Conservation (phyloP, 257 asterid species). For the Asclepias syriaca region DNA sequence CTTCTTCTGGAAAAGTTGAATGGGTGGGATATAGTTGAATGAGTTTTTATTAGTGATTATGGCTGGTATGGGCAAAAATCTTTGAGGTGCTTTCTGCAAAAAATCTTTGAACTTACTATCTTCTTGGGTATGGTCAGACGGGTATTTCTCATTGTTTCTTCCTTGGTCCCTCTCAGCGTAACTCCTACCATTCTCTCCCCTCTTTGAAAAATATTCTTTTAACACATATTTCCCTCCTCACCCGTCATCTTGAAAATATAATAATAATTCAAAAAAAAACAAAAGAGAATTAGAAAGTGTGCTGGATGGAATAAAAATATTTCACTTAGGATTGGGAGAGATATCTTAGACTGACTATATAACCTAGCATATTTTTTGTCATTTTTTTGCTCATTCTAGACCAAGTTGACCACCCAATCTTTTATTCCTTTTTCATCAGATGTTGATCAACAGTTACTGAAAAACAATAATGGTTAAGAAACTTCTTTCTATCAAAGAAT, state of each 20-base stretch:
- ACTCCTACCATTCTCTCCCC: not conserved
- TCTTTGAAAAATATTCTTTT: not conserved
- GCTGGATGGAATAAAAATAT: not conserved
- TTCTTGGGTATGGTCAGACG: not conserved
- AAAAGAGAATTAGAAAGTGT: not conserved
- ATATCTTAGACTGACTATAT: not conserved
- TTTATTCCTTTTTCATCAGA: not conserved
- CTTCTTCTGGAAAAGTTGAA: not conserved
- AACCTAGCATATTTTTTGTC: not conserved
- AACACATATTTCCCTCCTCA: not conserved
- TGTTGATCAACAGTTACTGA: not conserved
- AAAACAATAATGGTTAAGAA: not conserved
- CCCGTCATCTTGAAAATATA: not conserved
- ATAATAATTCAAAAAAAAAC: not conserved
- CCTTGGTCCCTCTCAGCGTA: too few relatives aligned
- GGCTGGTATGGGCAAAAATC: not conserved
- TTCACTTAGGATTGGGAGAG: not conserved
- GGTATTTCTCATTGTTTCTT: not conserved
- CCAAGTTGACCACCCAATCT: not conserved
- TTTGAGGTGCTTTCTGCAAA: not conserved
- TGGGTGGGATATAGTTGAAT: not conserved
- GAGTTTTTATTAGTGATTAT: not conserved
- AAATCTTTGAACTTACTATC: not conserved
- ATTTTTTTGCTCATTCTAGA: not conserved
- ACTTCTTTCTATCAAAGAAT: not conserved